Evolutionary conservation across 2,329 filamentous ascomycete genomes (phyloP).

Genomic region (Diaporthe australafricana): DNA sequence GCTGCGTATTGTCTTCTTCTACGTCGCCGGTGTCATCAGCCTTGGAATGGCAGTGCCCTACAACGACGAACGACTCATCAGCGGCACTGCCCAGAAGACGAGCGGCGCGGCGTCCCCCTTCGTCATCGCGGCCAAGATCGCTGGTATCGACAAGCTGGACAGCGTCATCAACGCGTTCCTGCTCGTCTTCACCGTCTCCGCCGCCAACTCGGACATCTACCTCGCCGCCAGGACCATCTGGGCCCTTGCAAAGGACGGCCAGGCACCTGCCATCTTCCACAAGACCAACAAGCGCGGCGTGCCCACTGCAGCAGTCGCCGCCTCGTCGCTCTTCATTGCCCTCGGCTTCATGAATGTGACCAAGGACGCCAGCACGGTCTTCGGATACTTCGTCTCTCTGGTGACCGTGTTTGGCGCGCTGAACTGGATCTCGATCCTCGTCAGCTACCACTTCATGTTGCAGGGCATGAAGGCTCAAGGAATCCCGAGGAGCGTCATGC

Average conservation of each 20-base stretch:
- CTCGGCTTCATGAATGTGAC: slow-evolving; percentile 55
- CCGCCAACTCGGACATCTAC: slow-evolving; percentile 71
- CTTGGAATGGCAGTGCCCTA: slow-evolving; percentile 77
- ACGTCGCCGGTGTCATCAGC: slow-evolving; percentile 73
- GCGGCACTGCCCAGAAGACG: slow-evolving; percentile 61
- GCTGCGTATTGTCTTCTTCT: slow-evolving; percentile 77
- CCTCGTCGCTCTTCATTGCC: slow-evolving; percentile 50
- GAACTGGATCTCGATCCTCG: slow-evolving; percentile 55
- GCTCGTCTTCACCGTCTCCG: slow-evolving; percentile 68
- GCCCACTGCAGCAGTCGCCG: slow-evolving; percentile 52
- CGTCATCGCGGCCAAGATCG: slow-evolving; percentile 51
- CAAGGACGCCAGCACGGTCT: slow-evolving; percentile 50
- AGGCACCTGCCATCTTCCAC: slow-evolving; percentile 51
- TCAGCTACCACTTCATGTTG: slow-evolving; percentile 54
- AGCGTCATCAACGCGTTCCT: slow-evolving; percentile 71
- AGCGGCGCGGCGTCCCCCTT: slow-evolving; percentile 39
- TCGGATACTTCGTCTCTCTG: slow-evolving; percentile 56
- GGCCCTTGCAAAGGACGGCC: slow-evolving; percentile 53
- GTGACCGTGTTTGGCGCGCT: slow-evolving; percentile 57
- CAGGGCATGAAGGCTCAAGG: slow-evolving; percentile 42
- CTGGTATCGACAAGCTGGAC: slow-evolving; percentile 62
- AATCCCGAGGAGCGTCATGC: slow-evolving; percentile 48
- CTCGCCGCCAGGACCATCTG: slow-evolving; percentile 54
- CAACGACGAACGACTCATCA: slow-evolving; percentile 55
- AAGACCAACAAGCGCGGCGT: slow-evolving; percentile 52